These are phyloP conservation scores for Mycena alexandri DNA, from an alignment of 768 basidiomycete species.

Conservation along the genomic window DNA sequence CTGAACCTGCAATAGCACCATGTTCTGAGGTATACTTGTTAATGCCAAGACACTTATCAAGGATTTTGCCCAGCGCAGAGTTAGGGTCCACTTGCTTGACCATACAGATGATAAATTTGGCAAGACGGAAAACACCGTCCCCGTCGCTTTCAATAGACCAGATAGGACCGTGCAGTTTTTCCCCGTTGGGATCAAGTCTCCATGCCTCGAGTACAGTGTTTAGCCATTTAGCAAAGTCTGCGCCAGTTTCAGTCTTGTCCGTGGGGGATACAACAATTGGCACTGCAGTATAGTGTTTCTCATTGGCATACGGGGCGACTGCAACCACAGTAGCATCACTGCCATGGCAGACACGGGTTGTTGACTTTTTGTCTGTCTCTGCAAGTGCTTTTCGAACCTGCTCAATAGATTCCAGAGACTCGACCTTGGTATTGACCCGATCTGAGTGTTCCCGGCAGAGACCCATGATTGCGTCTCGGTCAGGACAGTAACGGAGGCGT, in stretches of 20 bases:
- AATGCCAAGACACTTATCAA: constrained; percentile 38
- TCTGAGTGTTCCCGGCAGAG: constrained; percentile 45
- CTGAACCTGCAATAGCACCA: constrained; percentile 40
- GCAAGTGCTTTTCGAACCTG: constrained; percentile 29
- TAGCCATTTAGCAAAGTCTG: constrained; percentile 37
- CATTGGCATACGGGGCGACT: constrained; percentile 40
- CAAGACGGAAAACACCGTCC: constrained; percentile 41
- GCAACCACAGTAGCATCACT: constrained; percentile 47
- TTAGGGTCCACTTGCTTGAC: constrained; percentile 20
- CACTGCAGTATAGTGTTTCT: constrained; percentile 42
- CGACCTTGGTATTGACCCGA: constrained; percentile 24
- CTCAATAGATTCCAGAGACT: constrained; percentile 26
- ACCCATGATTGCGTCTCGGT: constrained; percentile 35
- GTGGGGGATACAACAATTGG: constrained; percentile 43
- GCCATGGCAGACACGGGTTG: constrained; percentile 36
- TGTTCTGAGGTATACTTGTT: constrained; percentile 39
- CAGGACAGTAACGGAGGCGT: constrained; percentile 34
- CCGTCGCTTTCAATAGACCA: constrained; percentile 46
- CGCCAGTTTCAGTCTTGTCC: constrained; percentile 41
- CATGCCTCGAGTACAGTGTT: constrained; percentile 34
- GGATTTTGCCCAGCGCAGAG: constrained; percentile 31
- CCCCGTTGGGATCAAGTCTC: constrained; percentile 35
- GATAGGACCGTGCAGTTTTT: constrained; percentile 41
- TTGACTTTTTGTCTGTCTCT: constrained; percentile 25
- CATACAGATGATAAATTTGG: constrained; percentile 39